phyloP scores from a whole-genome alignment of 108 stramenopile species.

The Cyclostephanos tholiformis region DNA sequence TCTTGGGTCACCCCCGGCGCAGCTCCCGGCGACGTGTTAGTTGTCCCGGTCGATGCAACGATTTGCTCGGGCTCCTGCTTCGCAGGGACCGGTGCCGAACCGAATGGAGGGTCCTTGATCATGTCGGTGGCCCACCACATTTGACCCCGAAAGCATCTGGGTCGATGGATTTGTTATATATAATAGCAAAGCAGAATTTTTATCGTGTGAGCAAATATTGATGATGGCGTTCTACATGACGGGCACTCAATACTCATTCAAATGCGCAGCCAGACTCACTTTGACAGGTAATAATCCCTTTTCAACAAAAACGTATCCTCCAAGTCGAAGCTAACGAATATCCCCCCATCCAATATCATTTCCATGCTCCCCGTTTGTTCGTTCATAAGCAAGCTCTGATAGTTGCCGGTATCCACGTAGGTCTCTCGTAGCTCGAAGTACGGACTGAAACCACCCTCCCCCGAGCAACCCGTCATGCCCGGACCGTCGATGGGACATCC shows the following conservation, averaged over 20 bases:
- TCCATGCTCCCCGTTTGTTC: conserved; percentile 44
- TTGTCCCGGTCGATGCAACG: background rate
- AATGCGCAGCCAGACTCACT: conserved; percentile 42
- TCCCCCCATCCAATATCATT: conserved; percentile 32
- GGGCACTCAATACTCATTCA: too few species aligned
- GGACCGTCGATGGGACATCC: conserved; percentile 41
- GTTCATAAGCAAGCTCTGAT: conserved; percentile 34
- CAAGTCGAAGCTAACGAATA: conserved; percentile 42
- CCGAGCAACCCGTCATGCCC: conserved; percentile 31
- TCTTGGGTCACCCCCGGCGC: conserved; percentile 31
- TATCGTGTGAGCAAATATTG: too few species aligned
- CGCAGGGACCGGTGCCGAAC: background rate
- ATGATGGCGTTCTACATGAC: too few species aligned
- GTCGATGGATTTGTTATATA: background rate
- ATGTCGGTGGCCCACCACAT: conserved; percentile 59
- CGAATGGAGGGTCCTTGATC: conserved; percentile 40
- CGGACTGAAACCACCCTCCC: conserved; percentile 40
- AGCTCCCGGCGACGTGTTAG: conserved; percentile 15
- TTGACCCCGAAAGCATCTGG: conserved; percentile 47
- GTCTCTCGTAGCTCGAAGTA: conserved; percentile 36
- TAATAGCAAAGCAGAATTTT: too few species aligned
- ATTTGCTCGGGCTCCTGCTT: conserved; percentile 1
- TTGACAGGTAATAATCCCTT: conserved; percentile 28
- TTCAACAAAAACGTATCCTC: conserved; percentile 38
- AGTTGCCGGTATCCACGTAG: conserved; percentile 29